Percentiles rank a stretch among this genome's conserved stretches.
Conservation (phyloP, 306 rosid species). For the Trifolium repens region DNA sequence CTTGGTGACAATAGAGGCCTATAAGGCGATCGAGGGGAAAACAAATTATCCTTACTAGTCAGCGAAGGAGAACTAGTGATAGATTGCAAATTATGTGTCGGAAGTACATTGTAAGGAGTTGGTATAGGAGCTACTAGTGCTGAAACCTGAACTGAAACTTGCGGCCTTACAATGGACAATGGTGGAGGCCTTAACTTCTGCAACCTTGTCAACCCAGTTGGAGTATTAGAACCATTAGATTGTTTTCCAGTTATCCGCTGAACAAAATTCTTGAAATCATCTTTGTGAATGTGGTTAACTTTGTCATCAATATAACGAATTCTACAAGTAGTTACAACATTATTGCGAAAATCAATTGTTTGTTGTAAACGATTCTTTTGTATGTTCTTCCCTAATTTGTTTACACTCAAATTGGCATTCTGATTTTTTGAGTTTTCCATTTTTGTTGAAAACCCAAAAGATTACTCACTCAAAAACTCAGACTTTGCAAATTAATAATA, state of each 20-base stretch:
- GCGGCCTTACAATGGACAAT: conserved; percentile 46
- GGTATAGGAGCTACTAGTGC: background rate
- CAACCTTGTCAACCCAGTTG: conserved; percentile 38
- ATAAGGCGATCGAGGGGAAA: background rate
- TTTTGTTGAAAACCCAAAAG: background rate
- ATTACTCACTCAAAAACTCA: background rate
- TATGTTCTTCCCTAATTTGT: background rate
- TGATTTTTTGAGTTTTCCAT: background rate
- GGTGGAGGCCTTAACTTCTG: conserved; percentile 86
- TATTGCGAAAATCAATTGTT: conserved; percentile 51
- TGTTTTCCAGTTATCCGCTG: conserved; percentile 69
- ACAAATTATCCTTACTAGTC: background rate
- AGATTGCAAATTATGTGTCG: background rate
- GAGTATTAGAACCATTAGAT: too few species aligned
- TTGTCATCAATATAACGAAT: background rate
- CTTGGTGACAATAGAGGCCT: background rate
- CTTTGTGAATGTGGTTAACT: conserved; percentile 45
- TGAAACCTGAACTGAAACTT: background rate
- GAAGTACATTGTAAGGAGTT: background rate
- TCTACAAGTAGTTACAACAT: conserved; percentile 27
- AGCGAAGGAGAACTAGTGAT: background rate
- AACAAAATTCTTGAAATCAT: conserved; percentile 77
- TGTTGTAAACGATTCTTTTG: conserved; percentile 64
- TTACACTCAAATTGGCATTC: background rate
- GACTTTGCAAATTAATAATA: background rate